Evolutionary conservation across 495 filamentous ascomycete species (phyloP).

Genomic region (Letharia lupina): DNA sequence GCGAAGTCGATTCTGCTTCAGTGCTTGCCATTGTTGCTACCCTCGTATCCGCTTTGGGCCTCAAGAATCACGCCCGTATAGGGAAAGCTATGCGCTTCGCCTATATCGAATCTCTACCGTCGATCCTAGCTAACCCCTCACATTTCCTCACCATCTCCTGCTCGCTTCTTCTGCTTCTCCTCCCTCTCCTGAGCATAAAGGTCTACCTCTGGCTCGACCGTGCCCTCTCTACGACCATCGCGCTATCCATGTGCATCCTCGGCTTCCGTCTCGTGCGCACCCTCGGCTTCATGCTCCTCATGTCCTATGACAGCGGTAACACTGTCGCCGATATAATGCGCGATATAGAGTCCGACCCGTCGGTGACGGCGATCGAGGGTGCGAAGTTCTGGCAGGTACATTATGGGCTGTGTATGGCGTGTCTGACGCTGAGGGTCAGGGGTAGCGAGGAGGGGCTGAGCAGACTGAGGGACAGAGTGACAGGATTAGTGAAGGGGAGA

Average conservation of each 20-base stretch:
- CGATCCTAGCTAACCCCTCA: constrained; percentile 78
- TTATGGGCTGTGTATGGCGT: constrained; percentile 93
- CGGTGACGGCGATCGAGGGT: constrained; percentile 70
- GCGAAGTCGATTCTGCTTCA: constrained; percentile 72
- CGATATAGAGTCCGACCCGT: constrained; percentile 74
- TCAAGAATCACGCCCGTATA: constrained; percentile 92
- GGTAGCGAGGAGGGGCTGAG: constrained; percentile 58
- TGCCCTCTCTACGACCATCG: constrained; percentile 67
- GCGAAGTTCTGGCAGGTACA: constrained; percentile 98
- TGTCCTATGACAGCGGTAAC: constrained; percentile 61
- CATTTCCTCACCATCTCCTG: constrained; percentile 88
- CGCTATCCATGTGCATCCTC: constrained; percentile 76
- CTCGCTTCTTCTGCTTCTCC: constrained; percentile 67
- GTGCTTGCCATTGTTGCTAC: constrained; percentile 83
- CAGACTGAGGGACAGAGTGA: constrained; percentile 63
- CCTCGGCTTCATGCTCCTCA: constrained; percentile 86
- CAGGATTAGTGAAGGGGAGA: constrained; percentile 71
- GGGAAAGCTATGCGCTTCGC: constrained; percentile 73
- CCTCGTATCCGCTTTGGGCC: constrained; percentile 71
- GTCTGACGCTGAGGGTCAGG: constrained; percentile 66
- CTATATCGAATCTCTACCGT: constrained; percentile 72
- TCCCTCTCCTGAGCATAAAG: constrained; percentile 70
- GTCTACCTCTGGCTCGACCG: constrained; percentile 75
- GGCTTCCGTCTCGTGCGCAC: constrained; percentile 74
- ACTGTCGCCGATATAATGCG: constrained; percentile 68